These are phyloP conservation scores for Toxicodendron radicans DNA, from an alignment of 345 rosid genomes.

Conservation along the genomic window DNA sequence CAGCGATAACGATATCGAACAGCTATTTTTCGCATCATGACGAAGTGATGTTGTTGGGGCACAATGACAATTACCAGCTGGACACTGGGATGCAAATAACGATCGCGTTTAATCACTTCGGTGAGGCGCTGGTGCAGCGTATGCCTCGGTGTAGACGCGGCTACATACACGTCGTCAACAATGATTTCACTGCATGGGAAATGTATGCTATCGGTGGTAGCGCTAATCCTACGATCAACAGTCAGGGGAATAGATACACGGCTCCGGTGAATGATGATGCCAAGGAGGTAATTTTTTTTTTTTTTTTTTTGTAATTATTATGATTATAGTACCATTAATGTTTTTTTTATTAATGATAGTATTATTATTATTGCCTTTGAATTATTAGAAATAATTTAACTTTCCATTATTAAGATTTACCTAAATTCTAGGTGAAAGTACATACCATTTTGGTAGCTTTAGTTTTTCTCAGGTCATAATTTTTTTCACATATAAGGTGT, in stretches of 20 bases:
- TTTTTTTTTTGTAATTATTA: not conserved
- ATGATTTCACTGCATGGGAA: constrained; percentile 84
- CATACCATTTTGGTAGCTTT: too few relatives aligned
- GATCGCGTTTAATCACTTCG: constrained; percentile 88
- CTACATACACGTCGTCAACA: constrained; percentile 93
- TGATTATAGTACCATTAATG: too few relatives aligned
- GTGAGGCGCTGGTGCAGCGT: constrained; percentile 78
- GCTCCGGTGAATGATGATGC: constrained; percentile 73
- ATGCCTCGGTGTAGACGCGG: constrained; percentile 96
- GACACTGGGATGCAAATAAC: constrained; percentile 95
- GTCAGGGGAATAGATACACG: constrained; percentile 92
- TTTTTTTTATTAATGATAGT: not conserved
- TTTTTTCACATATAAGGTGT: too few relatives aligned
- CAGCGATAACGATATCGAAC: constrained; percentile 82
- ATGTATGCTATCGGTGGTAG: constrained; percentile 99
- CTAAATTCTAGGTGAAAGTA: too few relatives aligned
- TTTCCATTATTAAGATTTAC: too few relatives aligned
- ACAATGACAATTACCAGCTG: constrained; percentile 50
- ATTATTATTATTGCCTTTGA: too few relatives aligned
- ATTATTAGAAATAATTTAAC: too few relatives aligned
- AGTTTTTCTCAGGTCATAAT: too few relatives aligned
- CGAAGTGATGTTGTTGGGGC: constrained; percentile 93
- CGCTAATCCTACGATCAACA: constrained; percentile 86
- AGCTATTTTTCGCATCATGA: constrained; percentile 73
- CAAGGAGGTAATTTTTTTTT: constrained; percentile 54